phyloP scores from a whole-genome alignment of 331 rosid species.

The Arachis monticola region DNA sequence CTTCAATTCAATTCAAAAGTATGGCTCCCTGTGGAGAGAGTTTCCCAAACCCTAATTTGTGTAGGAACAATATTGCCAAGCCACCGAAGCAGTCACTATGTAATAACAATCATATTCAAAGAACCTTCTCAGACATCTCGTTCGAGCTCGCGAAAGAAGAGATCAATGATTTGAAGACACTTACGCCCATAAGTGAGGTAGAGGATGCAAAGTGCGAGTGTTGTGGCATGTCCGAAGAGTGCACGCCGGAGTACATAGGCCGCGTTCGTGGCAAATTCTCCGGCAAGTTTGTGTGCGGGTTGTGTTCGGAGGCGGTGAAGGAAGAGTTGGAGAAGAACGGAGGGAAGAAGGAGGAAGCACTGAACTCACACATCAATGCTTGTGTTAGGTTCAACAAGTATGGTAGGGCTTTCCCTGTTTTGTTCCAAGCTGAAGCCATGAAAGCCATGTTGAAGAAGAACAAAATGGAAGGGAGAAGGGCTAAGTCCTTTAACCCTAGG shows the following conservation, averaged over 20 bases:
- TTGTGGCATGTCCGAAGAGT: constrained; percentile 95
- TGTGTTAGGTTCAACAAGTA: constrained; percentile 85
- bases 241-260: constrained; percentile 78
- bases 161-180: constrained; percentile 35
- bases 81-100: constrained; percentile 46
- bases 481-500: constrained; percentile 73
- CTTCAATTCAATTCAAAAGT: not conserved
- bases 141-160: constrained; percentile 63
- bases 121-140: constrained; percentile 85
- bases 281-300: constrained; percentile 90
- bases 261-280: constrained; percentile 61
- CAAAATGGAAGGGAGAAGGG: constrained; percentile 74
- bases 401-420: constrained; percentile 84
- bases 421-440: constrained; percentile 94
- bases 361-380: constrained; percentile 75
- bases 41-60: constrained; percentile 34
- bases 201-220: constrained; percentile 89
- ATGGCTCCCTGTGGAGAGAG: constrained; percentile 85
- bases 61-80: constrained; percentile 31
- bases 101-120: constrained; percentile 41
- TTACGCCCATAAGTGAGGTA: constrained; percentile 71
- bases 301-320: constrained; percentile 92
- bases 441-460: constrained; percentile 87
- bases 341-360: constrained; percentile 74
- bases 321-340: constrained; percentile 83